Evolutionary conservation across 2,329 filamentous ascomycete genomes (phyloP).

Genomic region (Pseudonectria buxi): DNA sequence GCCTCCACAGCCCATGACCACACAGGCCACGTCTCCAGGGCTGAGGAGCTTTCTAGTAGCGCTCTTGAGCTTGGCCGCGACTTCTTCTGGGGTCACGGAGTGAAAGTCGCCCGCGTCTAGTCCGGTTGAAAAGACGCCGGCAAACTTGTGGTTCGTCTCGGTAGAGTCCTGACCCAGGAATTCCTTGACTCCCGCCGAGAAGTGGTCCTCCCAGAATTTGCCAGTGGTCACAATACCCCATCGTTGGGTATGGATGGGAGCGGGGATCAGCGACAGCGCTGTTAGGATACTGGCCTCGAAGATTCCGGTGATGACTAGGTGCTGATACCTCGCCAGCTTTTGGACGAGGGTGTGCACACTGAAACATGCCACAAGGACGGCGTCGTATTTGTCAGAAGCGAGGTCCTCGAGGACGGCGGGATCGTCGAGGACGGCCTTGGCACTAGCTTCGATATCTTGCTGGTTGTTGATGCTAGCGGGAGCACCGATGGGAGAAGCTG

Average conservation of each 20-base stretch:
- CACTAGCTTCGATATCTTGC: conserved; percentile 58
- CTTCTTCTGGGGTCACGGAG: conserved; percentile 55
- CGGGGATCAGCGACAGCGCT: conserved; percentile 44
- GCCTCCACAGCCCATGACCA: conserved; percentile 83
- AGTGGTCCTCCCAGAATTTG: conserved; percentile 70
- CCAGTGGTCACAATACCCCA: conserved; percentile 92
- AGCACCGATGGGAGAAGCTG: conserved; percentile 48
- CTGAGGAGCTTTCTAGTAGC: conserved; percentile 62
- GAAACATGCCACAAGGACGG: conserved; percentile 83
- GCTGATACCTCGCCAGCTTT: conserved; percentile 38
- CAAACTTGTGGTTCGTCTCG: conserved; percentile 49
- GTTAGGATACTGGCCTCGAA: conserved; percentile 75
- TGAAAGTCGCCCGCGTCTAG: conserved; percentile 77
- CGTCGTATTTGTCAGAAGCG: conserved; percentile 51
- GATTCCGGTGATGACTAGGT: conserved; percentile 52
- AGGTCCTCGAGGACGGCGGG: conserved; percentile 32
- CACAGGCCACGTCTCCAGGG: conserved; percentile 51
- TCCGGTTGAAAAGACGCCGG: conserved; percentile 76
- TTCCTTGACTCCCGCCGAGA: conserved; percentile 56
- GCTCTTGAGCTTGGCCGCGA: conserved; percentile 58
- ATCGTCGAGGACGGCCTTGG: conserved; percentile 52
- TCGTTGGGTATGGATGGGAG: conserved; percentile 28
- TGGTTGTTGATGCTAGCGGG: conserved; percentile 75
- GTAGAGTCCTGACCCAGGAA: conserved; percentile 50
- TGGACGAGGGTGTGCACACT: conserved; percentile 73